Evolutionary conservation across 176 grass and related monocot genomes (phyloP).

Genomic region (Tuctoria greenei): DNA sequence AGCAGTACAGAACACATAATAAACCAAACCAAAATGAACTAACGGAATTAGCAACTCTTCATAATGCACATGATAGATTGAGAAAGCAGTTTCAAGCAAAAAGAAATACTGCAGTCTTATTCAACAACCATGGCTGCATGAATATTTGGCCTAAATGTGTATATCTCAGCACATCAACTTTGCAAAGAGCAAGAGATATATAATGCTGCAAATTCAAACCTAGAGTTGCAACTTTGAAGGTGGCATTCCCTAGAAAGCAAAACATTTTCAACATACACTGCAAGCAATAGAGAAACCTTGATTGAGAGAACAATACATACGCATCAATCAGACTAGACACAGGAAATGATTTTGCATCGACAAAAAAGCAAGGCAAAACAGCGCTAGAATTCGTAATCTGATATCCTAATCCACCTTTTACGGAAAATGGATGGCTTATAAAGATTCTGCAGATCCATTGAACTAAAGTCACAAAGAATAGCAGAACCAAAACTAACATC

Average conservation of each 20-base stretch:
- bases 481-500: constrained; percentile 16
- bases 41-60: background rate
- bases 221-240: background rate
- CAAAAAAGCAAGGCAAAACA: background rate
- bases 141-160: background rate
- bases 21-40: background rate
- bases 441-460: background rate
- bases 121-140: background rate
- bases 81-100: background rate
- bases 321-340: background rate
- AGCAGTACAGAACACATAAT: constrained; percentile 2
- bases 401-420: background rate
- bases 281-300: constrained; percentile 15
- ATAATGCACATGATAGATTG: background rate
- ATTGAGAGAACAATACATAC: background rate
- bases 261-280: background rate
- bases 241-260: constrained; percentile 2
- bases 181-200: background rate
- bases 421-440: background rate
- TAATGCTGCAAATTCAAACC: background rate
- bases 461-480: background rate
- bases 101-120: background rate
- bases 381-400: background rate
- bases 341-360: background rate
- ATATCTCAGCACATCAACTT: background rate